Conservation (phyloP, 2,329 filamentous ascomycete species). For the Ophiostoma quercus region DNA sequence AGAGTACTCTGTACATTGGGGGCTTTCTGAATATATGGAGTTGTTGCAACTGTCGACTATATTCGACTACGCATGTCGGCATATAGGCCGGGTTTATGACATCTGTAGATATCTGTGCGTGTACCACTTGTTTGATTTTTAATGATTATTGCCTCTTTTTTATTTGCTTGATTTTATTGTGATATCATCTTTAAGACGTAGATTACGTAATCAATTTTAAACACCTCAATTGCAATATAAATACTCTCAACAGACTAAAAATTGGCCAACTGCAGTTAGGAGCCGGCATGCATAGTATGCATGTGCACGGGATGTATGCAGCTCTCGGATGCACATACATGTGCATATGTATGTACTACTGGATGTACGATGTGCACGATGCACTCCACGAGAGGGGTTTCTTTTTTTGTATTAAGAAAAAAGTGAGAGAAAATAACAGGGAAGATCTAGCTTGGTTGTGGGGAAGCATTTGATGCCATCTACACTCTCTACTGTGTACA, state of each 20-base stretch:
- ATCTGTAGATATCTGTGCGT: not conserved
- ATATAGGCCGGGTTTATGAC: not conserved
- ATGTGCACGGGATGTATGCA: conserved; percentile 8
- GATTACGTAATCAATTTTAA: not conserved
- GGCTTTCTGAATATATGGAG: not conserved
- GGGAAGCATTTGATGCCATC: not conserved
- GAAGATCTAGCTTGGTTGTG: not conserved
- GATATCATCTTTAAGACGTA: not conserved
- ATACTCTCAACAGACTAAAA: not conserved
- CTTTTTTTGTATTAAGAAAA: no score
- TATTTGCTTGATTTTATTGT: no score
- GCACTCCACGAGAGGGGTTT: not conserved
- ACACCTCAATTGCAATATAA: not conserved
- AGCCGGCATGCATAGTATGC: conserved; percentile 12
- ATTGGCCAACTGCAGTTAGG: not conserved
- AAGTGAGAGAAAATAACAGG: not conserved
- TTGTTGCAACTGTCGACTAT: not conserved
- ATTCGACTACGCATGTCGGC: not conserved
- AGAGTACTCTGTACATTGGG: not conserved
- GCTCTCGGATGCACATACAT: not conserved
- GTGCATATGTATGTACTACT: conserved; percentile 5
- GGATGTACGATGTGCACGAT: conserved; percentile 1
- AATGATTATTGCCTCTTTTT: no score
- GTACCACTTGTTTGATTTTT: not conserved
- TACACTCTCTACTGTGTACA: no score